Conservation (phyloP, 2,329 filamentous ascomycete genomes). For the Raffaelea albimanens region DNA sequence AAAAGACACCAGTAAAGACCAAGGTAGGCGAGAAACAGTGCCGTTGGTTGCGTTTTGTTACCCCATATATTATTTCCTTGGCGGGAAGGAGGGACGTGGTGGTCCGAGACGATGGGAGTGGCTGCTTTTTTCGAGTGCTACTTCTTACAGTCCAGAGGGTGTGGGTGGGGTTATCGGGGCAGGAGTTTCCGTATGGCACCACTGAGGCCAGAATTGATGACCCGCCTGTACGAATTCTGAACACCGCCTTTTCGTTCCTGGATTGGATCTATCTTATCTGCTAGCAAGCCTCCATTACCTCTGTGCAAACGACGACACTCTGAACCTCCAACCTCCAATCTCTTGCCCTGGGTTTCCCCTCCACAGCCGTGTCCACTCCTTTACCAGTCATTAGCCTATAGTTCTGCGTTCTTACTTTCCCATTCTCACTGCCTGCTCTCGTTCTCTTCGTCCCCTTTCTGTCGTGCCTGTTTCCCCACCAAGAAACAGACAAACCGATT, state of each 20-base stretch:
- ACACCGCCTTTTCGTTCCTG: conserved; percentile 6
- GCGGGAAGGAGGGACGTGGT: conserved; percentile 1
- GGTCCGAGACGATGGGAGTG: not conserved
- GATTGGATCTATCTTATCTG: conserved; percentile 6
- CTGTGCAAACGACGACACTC: too few species aligned
- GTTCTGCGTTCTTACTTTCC: not conserved
- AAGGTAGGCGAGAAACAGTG: not conserved
- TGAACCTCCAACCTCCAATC: too few species aligned
- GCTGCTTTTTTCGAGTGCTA: not conserved
- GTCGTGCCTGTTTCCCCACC: too few species aligned
- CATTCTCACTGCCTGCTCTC: not conserved
- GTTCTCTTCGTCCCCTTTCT: not conserved
- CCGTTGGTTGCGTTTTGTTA: not conserved
- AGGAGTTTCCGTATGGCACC: conserved; percentile 2
- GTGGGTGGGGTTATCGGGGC: not conserved
- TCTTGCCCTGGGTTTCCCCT: too few species aligned
- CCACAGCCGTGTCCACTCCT: conserved; percentile 3
- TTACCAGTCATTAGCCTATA: not conserved
- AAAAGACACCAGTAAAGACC: not conserved
- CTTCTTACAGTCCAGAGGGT: not conserved
- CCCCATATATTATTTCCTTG: not conserved
- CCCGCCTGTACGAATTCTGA: not conserved
- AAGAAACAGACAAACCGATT: too few species aligned
- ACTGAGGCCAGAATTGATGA: not conserved
- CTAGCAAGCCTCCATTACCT: not conserved